A percentile compares a stretch with the other conserved stretches of the same genome.
These are phyloP conservation scores for Populus simonii DNA, from an alignment of 345 rosid genomes.

Conservation along the genomic window DNA sequence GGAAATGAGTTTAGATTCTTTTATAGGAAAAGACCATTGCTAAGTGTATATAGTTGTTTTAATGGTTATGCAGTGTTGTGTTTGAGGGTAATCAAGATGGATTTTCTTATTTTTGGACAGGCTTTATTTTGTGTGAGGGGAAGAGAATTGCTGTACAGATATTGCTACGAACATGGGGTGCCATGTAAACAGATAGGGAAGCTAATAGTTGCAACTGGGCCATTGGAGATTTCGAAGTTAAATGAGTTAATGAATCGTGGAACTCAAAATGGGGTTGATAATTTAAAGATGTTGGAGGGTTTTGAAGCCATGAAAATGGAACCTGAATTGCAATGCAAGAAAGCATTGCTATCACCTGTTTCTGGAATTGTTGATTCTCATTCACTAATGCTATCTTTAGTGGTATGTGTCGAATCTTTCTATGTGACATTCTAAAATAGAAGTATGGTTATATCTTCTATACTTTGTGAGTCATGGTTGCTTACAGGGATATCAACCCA, in stretches of 20 bases:
- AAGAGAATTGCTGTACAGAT: constrained; percentile 63
- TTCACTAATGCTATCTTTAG: constrained; percentile 74
- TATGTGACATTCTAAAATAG: too few relatives aligned
- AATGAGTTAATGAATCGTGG: constrained; percentile 53
- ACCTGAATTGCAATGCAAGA: constrained; percentile 68
- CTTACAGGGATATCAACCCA: constrained; percentile 12
- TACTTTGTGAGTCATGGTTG: constrained; percentile 30
- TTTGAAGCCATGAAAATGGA: constrained; percentile 78
- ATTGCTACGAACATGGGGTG: constrained; percentile 54
- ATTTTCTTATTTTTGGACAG: constrained; percentile 1
- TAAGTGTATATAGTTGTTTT: too few relatives aligned
- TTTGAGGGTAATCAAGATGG: too few relatives aligned
- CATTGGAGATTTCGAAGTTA: constrained; percentile 59
- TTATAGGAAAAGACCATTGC: too few relatives aligned
- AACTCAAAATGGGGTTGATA: constrained; percentile 55
- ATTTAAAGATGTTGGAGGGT: constrained; percentile 66
- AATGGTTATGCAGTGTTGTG: too few relatives aligned
- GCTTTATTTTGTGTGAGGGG: constrained; percentile 71
- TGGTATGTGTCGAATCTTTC: constrained; percentile 40
- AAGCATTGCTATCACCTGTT: constrained; percentile 70
- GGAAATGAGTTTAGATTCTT: too few relatives aligned
- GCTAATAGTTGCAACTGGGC: constrained; percentile 72
- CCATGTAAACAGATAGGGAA: constrained; percentile 70
- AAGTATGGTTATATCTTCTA: background rate
- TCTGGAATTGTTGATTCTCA: constrained; percentile 84